Conservation (phyloP, 805 yeast genomes). For the Trichomonascus vanleenenianus region DNA sequence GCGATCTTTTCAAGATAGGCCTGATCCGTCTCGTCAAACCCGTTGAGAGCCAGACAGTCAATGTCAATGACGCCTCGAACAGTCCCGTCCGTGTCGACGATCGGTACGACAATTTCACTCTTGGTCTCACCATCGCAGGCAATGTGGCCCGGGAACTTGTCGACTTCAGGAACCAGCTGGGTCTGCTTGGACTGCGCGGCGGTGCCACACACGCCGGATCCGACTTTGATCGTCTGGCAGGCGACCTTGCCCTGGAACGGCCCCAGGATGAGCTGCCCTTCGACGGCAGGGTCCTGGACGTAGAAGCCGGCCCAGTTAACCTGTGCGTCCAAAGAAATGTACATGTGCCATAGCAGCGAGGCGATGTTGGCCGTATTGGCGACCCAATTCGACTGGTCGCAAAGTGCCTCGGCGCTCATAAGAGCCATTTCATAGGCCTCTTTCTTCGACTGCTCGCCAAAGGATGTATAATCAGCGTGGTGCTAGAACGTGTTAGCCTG, state of each 20-base stretch:
- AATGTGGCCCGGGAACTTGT: slow-evolving; percentile 81
- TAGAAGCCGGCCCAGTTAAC: slow-evolving; percentile 97
- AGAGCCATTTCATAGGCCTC: slow-evolving; percentile 55
- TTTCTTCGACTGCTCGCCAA: slow-evolving; percentile 29
- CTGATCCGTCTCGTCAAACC: slow-evolving; percentile 61
- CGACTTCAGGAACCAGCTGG: slow-evolving; percentile 73
- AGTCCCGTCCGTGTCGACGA: slow-evolving; percentile 36
- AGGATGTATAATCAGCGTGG: slow-evolving; percentile 72
- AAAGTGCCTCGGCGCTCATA: slow-evolving; percentile 57
- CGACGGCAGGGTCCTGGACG: slow-evolving; percentile 37
- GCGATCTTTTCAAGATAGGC: slow-evolving; percentile 55
- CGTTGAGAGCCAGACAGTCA: slow-evolving; percentile 60
- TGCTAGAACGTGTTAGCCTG: slow-evolving; percentile 2
- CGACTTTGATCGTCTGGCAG: slow-evolving; percentile 72
- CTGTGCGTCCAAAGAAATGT: slow-evolving; percentile 44
- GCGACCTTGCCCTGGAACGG: slow-evolving; percentile 98
- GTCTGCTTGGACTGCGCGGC: slow-evolving; percentile 57
- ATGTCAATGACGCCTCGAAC: slow-evolving; percentile 77
- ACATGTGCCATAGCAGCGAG: slow-evolving; percentile 83
- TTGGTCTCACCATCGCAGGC: slow-evolving; percentile 96
- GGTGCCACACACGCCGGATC: slow-evolving; percentile 87
- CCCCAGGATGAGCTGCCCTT: slow-evolving; percentile 56
- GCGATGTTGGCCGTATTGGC: slow-evolving; percentile 82
- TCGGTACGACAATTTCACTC: slow-evolving; percentile 90
- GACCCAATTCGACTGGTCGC: slow-evolving; percentile 73